These are phyloP conservation scores for Aspergillus japonicus DNA, from an alignment of 2,329 filamentous ascomycete genomes.

Conservation along the genomic window DNA sequence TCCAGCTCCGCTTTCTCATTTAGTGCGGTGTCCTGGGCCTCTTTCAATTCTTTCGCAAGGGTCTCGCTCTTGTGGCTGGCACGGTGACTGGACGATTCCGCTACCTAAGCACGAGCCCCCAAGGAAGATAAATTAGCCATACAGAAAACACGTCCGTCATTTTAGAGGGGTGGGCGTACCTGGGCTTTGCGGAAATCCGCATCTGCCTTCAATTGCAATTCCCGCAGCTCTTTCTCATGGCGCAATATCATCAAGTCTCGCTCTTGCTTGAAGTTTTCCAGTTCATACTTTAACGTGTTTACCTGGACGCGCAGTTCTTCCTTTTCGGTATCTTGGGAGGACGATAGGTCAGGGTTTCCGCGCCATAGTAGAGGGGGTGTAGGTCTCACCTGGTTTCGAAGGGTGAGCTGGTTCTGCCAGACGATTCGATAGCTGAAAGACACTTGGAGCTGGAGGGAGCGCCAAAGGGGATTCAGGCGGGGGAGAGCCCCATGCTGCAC, in stretches of 20 bases:
- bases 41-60: conserved; percentile 55
- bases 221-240: conserved; percentile 79
- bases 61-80: conserved; percentile 56
- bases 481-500: conserved; percentile 60
- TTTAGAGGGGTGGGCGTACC: conserved; percentile 30
- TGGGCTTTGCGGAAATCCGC: conserved; percentile 73
- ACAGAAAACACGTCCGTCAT: too few relatives aligned
- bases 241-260: conserved; percentile 75
- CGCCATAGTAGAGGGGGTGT: not conserved
- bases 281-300: conserved; percentile 81
- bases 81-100: conserved; percentile 53
- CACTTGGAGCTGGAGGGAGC: conserved; percentile 33
- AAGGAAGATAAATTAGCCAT: too few relatives aligned
- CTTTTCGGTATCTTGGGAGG: conserved; percentile 45
- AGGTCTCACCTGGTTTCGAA: conserved; percentile 38
- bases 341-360: conserved; percentile 12
- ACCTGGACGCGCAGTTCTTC: conserved; percentile 88
- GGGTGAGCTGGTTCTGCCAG: conserved; percentile 26
- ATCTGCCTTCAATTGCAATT: conserved; percentile 76
- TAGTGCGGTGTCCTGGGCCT: conserved; percentile 52
- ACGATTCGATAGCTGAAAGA: conserved; percentile 39
- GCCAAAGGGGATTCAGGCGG: conserved; percentile 49
- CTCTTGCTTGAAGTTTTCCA: conserved; percentile 84
- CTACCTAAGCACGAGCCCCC: too few relatives aligned
- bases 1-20: conserved; percentile 59